Evolutionary conservation across 345 rosid species (phyloP), one percentile per base, ranked within the genome.

Genomic region (Eucalyptus grandis): DNA sequence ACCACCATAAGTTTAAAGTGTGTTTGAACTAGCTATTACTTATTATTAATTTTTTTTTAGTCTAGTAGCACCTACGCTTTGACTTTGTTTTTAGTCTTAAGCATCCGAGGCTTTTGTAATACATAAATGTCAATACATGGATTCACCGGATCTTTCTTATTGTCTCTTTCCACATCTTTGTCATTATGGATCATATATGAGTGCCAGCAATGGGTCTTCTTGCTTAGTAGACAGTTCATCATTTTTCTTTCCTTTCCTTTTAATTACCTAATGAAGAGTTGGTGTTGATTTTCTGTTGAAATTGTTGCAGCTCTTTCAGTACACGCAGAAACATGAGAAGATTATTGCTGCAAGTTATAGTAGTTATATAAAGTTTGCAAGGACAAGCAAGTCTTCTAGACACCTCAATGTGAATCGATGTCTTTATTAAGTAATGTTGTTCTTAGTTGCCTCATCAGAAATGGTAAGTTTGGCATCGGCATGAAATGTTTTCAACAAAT

Each of bases 321-420:
- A 98, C 98, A 97, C 94, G 98, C 96, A 91, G 91, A 92, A 90
- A 49, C 94, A 94, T 92, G 95, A 94, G 86, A 95, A 96, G 91
- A 93, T 93, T 87, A 93, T 94, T 92, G 94, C 87, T 88, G 92
- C 98, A 67, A 94, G 96, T 87, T 97, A 94, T 90, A 40, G 40
- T 40, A 40, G 40, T 40, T 40, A 40, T 40, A 40, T 40, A 40
- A 40, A 40, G 40, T 40, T 40, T 40, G 40, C 40, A 40, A 40
- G 40, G 40, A 40, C 40, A 40, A 40, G 40, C 40, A 40, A 40
- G 40, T 40, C 1, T 40, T 40, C 40, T 5, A 5, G 4, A 40
- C 40, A 5, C 40, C 40, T 40, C 40, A 40, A 40, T 40, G 40
- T 40, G 40, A 40, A 40, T 40, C 40, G 4, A 40, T 40, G 40